phyloP scores from a whole-genome alignment of 805 yeast species.

The Teunomyces barrocoloradensis region DNA sequence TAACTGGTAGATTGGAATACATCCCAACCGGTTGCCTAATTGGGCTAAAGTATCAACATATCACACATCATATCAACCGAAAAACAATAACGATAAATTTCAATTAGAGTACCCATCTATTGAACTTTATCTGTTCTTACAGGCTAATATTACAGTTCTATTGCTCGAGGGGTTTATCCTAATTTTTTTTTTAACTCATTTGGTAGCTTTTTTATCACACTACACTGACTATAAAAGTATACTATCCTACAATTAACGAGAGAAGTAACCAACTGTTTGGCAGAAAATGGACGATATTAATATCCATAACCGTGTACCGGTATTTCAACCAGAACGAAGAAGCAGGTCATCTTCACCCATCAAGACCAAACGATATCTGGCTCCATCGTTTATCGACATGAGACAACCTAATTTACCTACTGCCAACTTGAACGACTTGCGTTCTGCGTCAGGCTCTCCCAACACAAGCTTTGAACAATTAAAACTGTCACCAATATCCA shows the following conservation, averaged over 20 bases:
- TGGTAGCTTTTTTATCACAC: no score
- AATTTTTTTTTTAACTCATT: not conserved
- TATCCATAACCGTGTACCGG: slow-evolving; percentile 6
- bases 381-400: slow-evolving; percentile 19
- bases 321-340: slow-evolving; percentile 17
- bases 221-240: not conserved
- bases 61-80: not conserved
- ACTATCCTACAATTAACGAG: no score
- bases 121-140: not conserved
- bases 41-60: slow-evolving; percentile 1
- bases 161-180: not conserved
- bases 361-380: slow-evolving; percentile 27
- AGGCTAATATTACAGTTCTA: not conserved
- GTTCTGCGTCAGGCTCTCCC: slow-evolving; percentile 16
- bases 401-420: slow-evolving; percentile 18
- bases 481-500: slow-evolving; percentile 31
- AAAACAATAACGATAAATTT: not conserved
- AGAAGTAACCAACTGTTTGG: no score
- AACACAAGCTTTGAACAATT: slow-evolving; percentile 18
- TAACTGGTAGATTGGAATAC: not conserved
- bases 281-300: slow-evolving; percentile 9
- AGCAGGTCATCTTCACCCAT: slow-evolving; percentile 36
- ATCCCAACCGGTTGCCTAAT: not conserved
- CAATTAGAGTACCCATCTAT: not conserved
- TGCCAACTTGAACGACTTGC: slow-evolving; percentile 21